These are phyloP conservation scores for Penicillium sumatraense DNA, from an alignment of 2,329 filamentous ascomycete species.

Conservation along the genomic window DNA sequence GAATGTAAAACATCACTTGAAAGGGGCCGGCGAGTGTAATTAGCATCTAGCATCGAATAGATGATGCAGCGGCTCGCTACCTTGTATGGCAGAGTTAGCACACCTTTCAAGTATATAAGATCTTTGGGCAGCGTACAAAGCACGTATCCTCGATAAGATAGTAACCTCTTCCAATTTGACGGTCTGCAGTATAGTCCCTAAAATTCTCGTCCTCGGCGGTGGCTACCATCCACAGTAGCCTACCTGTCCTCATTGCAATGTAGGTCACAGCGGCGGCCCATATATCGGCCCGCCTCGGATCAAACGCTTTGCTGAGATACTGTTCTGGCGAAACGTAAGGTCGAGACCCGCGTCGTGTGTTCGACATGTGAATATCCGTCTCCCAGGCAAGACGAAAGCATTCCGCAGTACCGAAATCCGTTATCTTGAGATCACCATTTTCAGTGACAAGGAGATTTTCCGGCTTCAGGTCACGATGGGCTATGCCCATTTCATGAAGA, in stretches of 20 bases:
- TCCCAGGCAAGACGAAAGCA: conserved; percentile 97
- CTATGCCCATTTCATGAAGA: conserved; percentile 81
- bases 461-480: conserved; percentile 59
- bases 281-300: conserved; percentile 86
- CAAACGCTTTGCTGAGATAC: conserved; percentile 84
- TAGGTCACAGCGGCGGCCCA: conserved; percentile 94
- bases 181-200: conserved; percentile 11
- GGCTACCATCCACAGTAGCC: conserved; percentile 71
- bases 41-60: conserved; percentile 15
- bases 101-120: not conserved
- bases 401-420: conserved; percentile 72
- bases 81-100: conserved; percentile 6
- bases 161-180: conserved; percentile 7
- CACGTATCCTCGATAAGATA: conserved; percentile 15
- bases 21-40: not conserved
- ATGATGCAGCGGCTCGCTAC: conserved; percentile 7
- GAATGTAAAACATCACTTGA: conserved; percentile 9
- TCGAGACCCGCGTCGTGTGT: conserved; percentile 85
- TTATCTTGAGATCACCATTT: conserved; percentile 63
- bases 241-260: conserved; percentile 90
- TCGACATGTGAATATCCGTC: conserved; percentile 87
- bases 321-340: conserved; percentile 91
- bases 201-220: conserved; percentile 8
- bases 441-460: conserved; percentile 64
- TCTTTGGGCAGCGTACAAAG: not conserved